phyloP scores from a whole-genome alignment of 805 yeast genomes.

The Zygosaccharomyces gambellarensis region DNA sequence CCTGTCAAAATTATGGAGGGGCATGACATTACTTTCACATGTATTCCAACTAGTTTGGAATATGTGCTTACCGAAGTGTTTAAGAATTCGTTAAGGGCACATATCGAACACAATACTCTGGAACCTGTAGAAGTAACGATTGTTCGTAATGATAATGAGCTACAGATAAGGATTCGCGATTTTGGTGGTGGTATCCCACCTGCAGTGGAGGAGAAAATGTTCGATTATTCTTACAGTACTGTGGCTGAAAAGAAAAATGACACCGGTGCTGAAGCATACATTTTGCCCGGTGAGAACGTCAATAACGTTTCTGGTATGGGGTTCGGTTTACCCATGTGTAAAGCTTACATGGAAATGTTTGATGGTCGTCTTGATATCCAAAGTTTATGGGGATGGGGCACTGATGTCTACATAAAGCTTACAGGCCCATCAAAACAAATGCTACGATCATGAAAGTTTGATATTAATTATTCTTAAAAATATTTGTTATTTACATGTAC shows the following conservation, averaged over 20 bases:
- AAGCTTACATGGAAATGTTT: slow-evolving; percentile 68
- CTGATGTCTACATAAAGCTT: slow-evolving; percentile 62
- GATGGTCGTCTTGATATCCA: slow-evolving; percentile 67
- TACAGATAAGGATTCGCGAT: slow-evolving; percentile 77
- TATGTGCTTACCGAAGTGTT: slow-evolving; percentile 81
- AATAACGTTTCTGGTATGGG: slow-evolving; percentile 89
- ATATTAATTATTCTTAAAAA: slow-evolving; percentile 8
- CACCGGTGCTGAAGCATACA: slow-evolving; percentile 47
- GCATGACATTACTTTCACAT: slow-evolving; percentile 63
- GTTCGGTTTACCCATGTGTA: slow-evolving; percentile 83
- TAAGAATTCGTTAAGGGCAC: slow-evolving; percentile 85
- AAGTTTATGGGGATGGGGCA: slow-evolving; percentile 71
- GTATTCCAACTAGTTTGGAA: slow-evolving; percentile 82
- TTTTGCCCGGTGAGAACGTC: slow-evolving; percentile 68
- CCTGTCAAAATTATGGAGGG: slow-evolving; percentile 53
- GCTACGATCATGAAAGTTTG: slow-evolving; percentile 6
- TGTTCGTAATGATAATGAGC: slow-evolving; percentile 35
- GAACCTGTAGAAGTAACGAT: slow-evolving; percentile 28
- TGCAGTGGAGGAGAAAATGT: slow-evolving; percentile 57
- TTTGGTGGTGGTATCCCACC: slow-evolving; percentile 85
- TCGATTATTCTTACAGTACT: slow-evolving; percentile 83
- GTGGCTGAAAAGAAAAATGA: slow-evolving; percentile 46
- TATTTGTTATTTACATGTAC: slow-evolving; percentile 11
- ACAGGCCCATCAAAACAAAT: slow-evolving; percentile 28
- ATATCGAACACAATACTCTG: slow-evolving; percentile 55